Base-by-base conservation (phyloP, 176 grass and related monocot genomes). In the Aechmea fasciata region DNA sequence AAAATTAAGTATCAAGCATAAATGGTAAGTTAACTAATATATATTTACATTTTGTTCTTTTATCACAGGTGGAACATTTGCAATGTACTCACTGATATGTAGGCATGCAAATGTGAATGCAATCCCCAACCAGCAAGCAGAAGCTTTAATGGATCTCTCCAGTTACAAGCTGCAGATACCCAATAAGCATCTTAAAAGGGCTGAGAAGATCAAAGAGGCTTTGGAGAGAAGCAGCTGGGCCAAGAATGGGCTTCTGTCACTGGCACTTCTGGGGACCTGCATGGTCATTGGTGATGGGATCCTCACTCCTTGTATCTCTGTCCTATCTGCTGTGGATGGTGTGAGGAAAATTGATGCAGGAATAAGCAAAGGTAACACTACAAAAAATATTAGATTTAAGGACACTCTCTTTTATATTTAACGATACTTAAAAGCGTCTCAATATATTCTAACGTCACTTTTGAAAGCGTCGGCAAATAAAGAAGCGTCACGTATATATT, bases 271-370 rank as follows among this genome's bases (percentile, higher is more conserved):
- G 23, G 78, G 78, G n/a, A 80, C 78, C 15, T 80, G 78, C 63
- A 80, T 80, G 78, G 70, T 80, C 50, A 80, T 80, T 48, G 78
- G 78, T 28, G 78, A 80, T 73, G 78, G 78, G 17, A 80, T 80
- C 72, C 78, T 80, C 11, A 80, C 78, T 53, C 78, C 78, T 47
- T 80, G 78, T 65, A 80, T 80, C 29, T 80, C 78, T 59, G n/a
- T 50, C 54, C 80, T 88, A 11, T 88, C 82, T 28, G 86, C 86
- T 50, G 87, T 90, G 66, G 85, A 80, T 53, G 90, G 90, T 57
- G 85, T 95, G 59, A 87, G 59, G 65, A 85, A 95, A 63, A 82
- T 90, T 67, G 90, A 81, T 18, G 74, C 86, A 74, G 80, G 81
- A 54, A 54, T 87, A 67, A 95, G 78, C 62, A 77, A 87, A 71